Base-by-base conservation (phyloP, 108 stramenopile species). In the Parietichytrium sp. region DNA sequence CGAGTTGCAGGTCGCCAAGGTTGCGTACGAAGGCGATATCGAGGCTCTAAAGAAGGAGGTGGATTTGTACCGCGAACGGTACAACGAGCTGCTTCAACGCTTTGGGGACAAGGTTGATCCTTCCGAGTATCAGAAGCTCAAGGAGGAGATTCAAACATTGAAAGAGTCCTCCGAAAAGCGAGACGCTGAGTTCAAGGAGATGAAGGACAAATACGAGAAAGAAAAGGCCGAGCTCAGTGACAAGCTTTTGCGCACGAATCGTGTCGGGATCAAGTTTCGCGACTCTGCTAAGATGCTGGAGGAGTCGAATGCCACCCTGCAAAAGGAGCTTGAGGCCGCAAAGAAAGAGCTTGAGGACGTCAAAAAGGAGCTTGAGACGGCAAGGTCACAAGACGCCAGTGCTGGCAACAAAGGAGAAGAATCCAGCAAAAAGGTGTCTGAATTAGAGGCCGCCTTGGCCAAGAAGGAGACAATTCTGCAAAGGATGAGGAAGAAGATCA, bases 21-120 rank as follows among this genome's bases (percentile, higher is more conserved):
- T 20, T 6, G 61, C 61, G 3, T 45, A 45, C 38, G 61, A 72
- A 45, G 61, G 38, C 10, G 61, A 72, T 25, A 72, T 45, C 38
- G 61, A 33, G 15, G 61, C 38, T 25, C 61, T 72, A n/a, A 42
- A 72, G 42, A 72, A 72, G 20, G 61, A 72, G 42, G 36, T 33
- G 23, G 33, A 33, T 31, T 33, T 42, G 10, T 25, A 45, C 38
- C 36, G 45, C 38, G 38, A 72, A 25, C 61, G 61, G 16, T 72
- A 72, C 61, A 45, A 72, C 20, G 42, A 42, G 36, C 61, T 72
- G 29, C 20, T 72, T n/a, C 33, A 72, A 42, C 61, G 61, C 42
- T 72, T 72, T 27, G 61, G 61, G 45, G 61, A 72, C 61, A 72
- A 72, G 20, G 25, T 72, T 27, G 61, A 72, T 20, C 61, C 61